A percentile compares a stretch with the other conserved stretches of the same genome.
phyloP scores from a whole-genome alignment of 1,284 basidiomycete species.

The Fomitopsis schrenkii region DNA sequence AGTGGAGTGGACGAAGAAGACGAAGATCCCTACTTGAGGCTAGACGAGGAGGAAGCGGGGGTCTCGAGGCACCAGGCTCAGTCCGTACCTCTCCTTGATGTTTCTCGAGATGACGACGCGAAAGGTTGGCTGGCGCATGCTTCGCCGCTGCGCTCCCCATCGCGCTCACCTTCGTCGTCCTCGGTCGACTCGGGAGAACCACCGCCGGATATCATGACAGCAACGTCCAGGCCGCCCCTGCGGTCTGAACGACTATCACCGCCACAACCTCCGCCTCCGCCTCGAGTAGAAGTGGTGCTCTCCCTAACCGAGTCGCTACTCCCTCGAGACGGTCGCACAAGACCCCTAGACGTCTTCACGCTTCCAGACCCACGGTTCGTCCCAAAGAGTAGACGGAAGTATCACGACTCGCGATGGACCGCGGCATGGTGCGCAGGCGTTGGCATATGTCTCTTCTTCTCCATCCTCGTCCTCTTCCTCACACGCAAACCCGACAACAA shows the following conservation, averaged over 20 bases:
- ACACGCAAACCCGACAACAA: constrained; percentile 34
- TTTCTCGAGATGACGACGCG: constrained; percentile 34
- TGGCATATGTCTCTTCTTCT: constrained; percentile 55
- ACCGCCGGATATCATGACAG: constrained; percentile 33
- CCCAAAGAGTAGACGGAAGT: constrained; percentile 57
- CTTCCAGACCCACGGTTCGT: constrained; percentile 69
- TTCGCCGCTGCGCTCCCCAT: constrained; percentile 44
- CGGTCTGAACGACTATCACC: constrained; percentile 19
- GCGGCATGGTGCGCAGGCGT: constrained; percentile 60
- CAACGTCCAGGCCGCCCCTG: constrained; percentile 24
- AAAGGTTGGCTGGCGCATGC: constrained; percentile 73
- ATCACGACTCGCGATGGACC: constrained; percentile 70
- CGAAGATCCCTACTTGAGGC: constrained; percentile 71
- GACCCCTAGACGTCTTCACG: constrained; percentile 65
- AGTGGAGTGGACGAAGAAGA: constrained; percentile 40
- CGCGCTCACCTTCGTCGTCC: constrained; percentile 41
- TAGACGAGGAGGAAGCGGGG: constrained; percentile 51
- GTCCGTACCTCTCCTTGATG: constrained; percentile 47
- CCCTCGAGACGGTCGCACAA: constrained; percentile 58
- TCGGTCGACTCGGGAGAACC: constrained; percentile 41
- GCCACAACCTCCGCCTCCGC: constrained; percentile 28
- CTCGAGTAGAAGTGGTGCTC: constrained; percentile 42
- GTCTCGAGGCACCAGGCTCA: constrained; percentile 40
- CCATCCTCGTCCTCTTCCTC: constrained; percentile 60
- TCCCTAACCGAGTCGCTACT: constrained; percentile 71